Percentiles rank a stretch among this genome's conserved stretches.
Evolutionary conservation across 805 yeast genomes (phyloP).

Genomic region (Nakazawaea siamensis): DNA sequence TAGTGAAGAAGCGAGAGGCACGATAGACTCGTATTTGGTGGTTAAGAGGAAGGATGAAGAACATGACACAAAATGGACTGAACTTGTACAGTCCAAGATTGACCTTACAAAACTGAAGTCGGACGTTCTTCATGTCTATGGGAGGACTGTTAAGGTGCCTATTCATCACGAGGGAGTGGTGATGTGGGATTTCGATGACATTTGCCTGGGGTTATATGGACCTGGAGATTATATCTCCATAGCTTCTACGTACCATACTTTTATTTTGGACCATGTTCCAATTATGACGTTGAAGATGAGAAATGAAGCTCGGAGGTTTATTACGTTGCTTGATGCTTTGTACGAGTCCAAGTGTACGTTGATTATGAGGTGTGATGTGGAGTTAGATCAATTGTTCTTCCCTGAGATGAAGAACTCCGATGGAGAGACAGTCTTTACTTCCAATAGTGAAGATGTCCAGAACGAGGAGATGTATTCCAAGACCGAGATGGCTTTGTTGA

Average conservation of each 20-base stretch:
- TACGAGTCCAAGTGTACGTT: conserved; percentile 62
- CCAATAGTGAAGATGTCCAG: conserved; percentile 32
- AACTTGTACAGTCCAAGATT: conserved; percentile 18
- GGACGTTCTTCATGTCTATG: conserved; percentile 41
- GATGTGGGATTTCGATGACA: conserved; percentile 39
- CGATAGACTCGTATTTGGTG: conserved; percentile 24
- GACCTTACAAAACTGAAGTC: conserved; percentile 10
- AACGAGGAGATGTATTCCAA: conserved; percentile 66
- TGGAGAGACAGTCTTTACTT: conserved; percentile 8
- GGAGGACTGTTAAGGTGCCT: conserved; percentile 42
- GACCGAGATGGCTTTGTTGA: conserved; percentile 47
- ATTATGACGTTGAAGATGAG: conserved; percentile 45
- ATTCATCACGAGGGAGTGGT: conserved; percentile 33
- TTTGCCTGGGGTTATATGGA: conserved; percentile 50
- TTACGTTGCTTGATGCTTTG: conserved; percentile 58
- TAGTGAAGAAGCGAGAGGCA: conserved; percentile 15
- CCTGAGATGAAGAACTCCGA: conserved; percentile 34
- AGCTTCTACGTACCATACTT: conserved; percentile 49
- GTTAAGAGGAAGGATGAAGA: conserved; percentile 18
- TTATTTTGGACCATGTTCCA: conserved; percentile 57
- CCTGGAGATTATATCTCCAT: conserved; percentile 66
- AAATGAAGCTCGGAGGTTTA: conserved; percentile 62
- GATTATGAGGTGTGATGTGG: conserved; percentile 40
- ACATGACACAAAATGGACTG: conserved; percentile 27
- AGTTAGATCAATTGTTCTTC: conserved; percentile 50